These are phyloP conservation scores for Penicillium sp. DNA, from an alignment of 2,329 filamentous ascomycete species.

Conservation along the genomic window DNA sequence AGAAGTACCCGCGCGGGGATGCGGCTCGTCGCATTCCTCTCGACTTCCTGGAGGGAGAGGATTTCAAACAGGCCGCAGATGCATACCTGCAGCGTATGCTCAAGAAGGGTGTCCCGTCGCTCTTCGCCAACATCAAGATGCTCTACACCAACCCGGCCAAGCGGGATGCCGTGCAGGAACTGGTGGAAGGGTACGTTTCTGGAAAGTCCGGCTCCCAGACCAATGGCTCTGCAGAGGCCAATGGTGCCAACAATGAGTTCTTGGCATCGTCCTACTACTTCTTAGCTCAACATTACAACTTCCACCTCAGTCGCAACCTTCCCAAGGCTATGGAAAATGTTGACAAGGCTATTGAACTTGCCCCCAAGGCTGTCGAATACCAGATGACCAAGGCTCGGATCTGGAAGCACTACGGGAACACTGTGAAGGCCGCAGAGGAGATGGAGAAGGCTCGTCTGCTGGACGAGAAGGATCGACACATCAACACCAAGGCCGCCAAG, in stretches of 20 bases:
- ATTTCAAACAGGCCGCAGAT: conserved; percentile 72
- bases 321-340: conserved; percentile 75
- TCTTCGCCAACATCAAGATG: conserved; percentile 94
- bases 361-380: conserved; percentile 79
- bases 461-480: conserved; percentile 88
- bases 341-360: conserved; percentile 73
- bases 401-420: conserved; percentile 81
- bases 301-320: conserved; percentile 78
- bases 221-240: conserved; percentile 47
- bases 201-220: conserved; percentile 46
- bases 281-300: conserved; percentile 95
- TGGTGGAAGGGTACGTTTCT: conserved; percentile 73
- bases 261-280: conserved; percentile 82
- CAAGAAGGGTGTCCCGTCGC: conserved; percentile 87
- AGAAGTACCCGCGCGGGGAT: conserved; percentile 76
- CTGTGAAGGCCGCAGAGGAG: conserved; percentile 70
- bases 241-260: conserved; percentile 56
- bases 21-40: conserved; percentile 79
- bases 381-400: conserved; percentile 94
- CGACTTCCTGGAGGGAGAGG: conserved; percentile 78
- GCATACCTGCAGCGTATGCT: conserved; percentile 78
- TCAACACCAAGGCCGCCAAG: conserved; percentile 97
- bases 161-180: conserved; percentile 65
- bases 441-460: conserved; percentile 85
- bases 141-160: conserved; percentile 76